Conservation (phyloP, 2,329 filamentous ascomycete genomes). For the Thielaviopsis populi region DNA sequence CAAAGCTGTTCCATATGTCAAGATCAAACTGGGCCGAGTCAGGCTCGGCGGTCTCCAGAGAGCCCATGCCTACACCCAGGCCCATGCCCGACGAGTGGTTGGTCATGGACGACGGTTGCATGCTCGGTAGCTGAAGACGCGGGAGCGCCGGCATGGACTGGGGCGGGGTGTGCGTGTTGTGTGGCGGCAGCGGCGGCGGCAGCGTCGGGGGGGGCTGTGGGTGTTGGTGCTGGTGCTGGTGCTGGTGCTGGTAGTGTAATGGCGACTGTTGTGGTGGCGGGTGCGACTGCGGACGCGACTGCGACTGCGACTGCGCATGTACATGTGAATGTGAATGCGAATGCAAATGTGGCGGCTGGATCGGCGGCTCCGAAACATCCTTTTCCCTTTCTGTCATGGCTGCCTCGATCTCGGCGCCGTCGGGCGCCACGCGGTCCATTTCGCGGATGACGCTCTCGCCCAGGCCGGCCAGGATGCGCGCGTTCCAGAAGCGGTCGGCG, state of each 20-base stretch:
- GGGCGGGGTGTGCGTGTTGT: background rate
- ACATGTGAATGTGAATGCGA: background rate
- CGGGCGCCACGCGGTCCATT: slow-evolving; percentile 39
- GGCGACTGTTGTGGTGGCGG: background rate
- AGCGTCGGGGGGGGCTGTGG: background rate
- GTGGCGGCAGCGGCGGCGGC: background rate
- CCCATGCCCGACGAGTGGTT: slow-evolving; percentile 6
- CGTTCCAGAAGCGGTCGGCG: slow-evolving; percentile 43
- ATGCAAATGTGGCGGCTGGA: background rate
- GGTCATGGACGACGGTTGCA: background rate
- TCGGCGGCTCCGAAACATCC: background rate
- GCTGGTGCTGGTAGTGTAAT: background rate
- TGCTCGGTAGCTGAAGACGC: background rate
- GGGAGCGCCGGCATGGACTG: background rate
- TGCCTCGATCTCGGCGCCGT: slow-evolving; percentile 27
- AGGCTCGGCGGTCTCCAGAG: background rate
- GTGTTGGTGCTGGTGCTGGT: too few relatives aligned
- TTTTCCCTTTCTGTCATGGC: slow-evolving; percentile 17
- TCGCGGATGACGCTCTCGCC: slow-evolving; percentile 40
- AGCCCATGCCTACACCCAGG: background rate
- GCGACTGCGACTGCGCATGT: background rate
- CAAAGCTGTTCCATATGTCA: slow-evolving; percentile 25
- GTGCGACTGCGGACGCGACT: background rate
- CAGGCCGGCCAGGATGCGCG: slow-evolving; percentile 38
- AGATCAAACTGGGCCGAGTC: slow-evolving; percentile 12